These are phyloP conservation scores for Sugiyamaella castrensis DNA, from an alignment of 1,139 yeast species.

Conservation along the genomic window DNA sequence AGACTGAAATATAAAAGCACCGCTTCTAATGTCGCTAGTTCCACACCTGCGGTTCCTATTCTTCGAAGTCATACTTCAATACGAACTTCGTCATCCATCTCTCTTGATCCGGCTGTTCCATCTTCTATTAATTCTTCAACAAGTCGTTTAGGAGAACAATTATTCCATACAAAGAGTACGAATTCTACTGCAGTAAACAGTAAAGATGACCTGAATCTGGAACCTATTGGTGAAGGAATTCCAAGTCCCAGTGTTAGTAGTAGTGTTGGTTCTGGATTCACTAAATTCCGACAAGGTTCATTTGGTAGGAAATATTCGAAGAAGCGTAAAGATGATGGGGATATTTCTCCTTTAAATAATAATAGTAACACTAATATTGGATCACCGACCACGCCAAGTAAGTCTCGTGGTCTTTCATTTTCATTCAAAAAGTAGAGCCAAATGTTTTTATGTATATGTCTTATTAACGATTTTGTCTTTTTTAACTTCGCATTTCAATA, in stretches of 20 bases:
- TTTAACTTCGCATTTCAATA: neutral
- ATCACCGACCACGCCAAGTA: conserved; percentile 6
- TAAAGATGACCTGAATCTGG: conserved; percentile 12
- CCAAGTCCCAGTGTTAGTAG: conserved; percentile 1
- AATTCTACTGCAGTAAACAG: conserved; percentile 7
- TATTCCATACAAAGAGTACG: conserved; percentile 5
- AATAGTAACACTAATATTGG: conserved; percentile 7
- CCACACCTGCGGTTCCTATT: conserved; percentile 12
- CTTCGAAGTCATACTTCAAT: neutral
- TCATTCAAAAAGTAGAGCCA: conserved; percentile 20
- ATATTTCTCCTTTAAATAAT: neutral
- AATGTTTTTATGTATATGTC: too few relatives aligned
- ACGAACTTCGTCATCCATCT: conserved; percentile 2
- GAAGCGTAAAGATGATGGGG: conserved; percentile 14
- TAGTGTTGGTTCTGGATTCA: conserved; percentile 5
- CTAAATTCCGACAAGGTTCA: conserved; percentile 11
- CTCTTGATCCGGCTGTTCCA: conserved; percentile 2
- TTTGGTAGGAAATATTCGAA: conserved; percentile 17
- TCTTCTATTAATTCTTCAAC: neutral
- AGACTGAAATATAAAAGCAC: neutral
- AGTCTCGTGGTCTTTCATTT: conserved; percentile 24
- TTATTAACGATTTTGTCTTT: neutral
- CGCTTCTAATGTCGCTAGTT: conserved; percentile 12
- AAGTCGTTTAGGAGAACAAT: neutral
- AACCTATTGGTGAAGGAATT: conserved; percentile 8